phyloP scores from a whole-genome alignment of 148 eudicot species.

The Drosera capensis region DNA sequence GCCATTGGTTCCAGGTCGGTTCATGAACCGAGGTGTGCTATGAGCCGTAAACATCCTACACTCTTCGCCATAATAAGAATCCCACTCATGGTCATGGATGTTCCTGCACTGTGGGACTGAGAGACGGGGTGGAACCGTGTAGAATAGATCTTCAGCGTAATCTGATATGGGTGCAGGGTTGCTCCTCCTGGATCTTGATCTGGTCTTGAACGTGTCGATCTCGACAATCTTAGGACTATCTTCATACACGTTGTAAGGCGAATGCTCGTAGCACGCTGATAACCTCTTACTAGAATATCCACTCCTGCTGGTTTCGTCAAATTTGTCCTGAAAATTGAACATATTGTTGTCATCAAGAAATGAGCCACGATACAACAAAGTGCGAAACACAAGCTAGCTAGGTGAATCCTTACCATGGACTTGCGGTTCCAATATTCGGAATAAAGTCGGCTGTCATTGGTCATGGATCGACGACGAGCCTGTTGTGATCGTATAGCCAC shows the following conservation, averaged over 20 bases:
- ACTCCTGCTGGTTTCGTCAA: slow-evolving; percentile 33
- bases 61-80: slow-evolving; percentile 24
- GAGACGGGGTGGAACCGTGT: slow-evolving; percentile 31
- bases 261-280: slow-evolving; percentile 40
- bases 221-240: slow-evolving; percentile 84
- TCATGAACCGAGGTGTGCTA: slow-evolving; percentile 56
- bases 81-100: slow-evolving; percentile 37
- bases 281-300: slow-evolving; percentile 62
- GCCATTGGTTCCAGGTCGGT: slow-evolving; percentile 10
- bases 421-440: slow-evolving; percentile 36
- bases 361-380: background rate
- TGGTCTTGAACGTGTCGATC: slow-evolving; percentile 58
- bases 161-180: slow-evolving; percentile 25
- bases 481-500: slow-evolving; percentile 46
- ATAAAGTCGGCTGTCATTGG: slow-evolving; percentile 13
- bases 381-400: background rate
- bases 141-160: slow-evolving; percentile 31
- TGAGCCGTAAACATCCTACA: slow-evolving; percentile 49
- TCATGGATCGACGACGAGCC: slow-evolving; percentile 29
- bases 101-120: slow-evolving; percentile 32
- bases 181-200: slow-evolving; percentile 47
- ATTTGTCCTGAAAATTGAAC: slow-evolving; percentile 29
- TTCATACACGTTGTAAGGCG: slow-evolving; percentile 23
- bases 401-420: slow-evolving; percentile 48
- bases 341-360: background rate